A percentile compares a stretch with the other conserved stretches of the same genome.
Evolutionary conservation across 2,329 filamentous ascomycete genomes (phyloP).

Genomic region (Alternaria sp.): DNA sequence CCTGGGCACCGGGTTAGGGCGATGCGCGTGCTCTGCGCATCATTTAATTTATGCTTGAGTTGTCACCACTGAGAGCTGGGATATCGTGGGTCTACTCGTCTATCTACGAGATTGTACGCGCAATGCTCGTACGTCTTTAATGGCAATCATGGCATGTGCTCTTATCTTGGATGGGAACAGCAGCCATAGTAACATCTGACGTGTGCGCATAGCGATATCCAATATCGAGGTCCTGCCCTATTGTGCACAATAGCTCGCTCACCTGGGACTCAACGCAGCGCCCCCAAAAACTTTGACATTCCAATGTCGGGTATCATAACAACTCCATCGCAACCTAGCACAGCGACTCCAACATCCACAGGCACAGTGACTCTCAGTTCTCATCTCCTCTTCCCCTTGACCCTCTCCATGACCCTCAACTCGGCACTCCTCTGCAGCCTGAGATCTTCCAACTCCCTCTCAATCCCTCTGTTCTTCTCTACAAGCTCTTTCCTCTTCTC

Average conservation of each 20-base stretch:
- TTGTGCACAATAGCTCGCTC: neutral
- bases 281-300: conserved; percentile 7
- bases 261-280: neutral
- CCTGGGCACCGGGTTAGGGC: neutral
- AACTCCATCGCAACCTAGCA: neutral
- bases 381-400: conserved; percentile 42
- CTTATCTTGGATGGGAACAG: too few relatives aligned
- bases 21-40: neutral
- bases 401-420: conserved; percentile 52
- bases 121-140: neutral
- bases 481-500: conserved; percentile 49
- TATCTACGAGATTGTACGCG: neutral
- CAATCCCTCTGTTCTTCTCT: conserved; percentile 51
- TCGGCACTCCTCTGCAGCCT: conserved; percentile 54
- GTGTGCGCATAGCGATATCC: neutral
- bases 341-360: neutral
- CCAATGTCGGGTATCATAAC: conserved; percentile 14
- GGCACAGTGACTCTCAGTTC: neutral
- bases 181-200: neutral
- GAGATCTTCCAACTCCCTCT: conserved; percentile 52
- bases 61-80: neutral
- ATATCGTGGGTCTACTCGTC: neutral
- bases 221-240: neutral
- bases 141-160: neutral
- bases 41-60: neutral